These are phyloP conservation scores for Petunia secreta DNA, from an alignment of 257 asterid species.

Conservation along the genomic window DNA sequence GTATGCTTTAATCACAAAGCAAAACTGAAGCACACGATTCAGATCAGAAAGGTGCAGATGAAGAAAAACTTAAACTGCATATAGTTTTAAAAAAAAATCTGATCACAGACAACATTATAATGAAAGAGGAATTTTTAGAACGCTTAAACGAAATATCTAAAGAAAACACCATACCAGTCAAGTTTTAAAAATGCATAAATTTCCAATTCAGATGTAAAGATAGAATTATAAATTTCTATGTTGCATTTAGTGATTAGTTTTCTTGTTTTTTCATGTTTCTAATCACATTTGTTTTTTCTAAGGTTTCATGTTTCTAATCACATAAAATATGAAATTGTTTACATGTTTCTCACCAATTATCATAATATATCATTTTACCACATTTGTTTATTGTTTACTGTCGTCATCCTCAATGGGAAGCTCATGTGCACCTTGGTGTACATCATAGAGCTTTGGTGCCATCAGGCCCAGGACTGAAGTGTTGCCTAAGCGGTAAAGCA, in stretches of 20 bases:
- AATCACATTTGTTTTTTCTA: too few relatives aligned
- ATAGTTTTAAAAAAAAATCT: background rate
- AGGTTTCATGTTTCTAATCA: slow-evolving; percentile 9
- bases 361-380: background rate
- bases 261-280: background rate
- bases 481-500: background rate
- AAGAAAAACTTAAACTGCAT: background rate
- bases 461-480: background rate
- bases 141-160: background rate
- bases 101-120: background rate
- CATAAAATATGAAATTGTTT: background rate
- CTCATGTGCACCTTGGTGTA: background rate
- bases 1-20: background rate
- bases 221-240: background rate
- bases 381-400: background rate
- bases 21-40: background rate
- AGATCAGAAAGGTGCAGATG: background rate
- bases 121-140: background rate
- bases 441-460: background rate
- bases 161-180: background rate
- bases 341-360: background rate
- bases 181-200: background rate
- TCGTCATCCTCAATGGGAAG: background rate
- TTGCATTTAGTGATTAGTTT: background rate
- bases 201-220: background rate